Percentiles rank a stretch among this genome's conserved stretches.
These are phyloP conservation scores for Adansonia madagascariensis DNA, from an alignment of 441 rosid genomes.

Conservation along the genomic window DNA sequence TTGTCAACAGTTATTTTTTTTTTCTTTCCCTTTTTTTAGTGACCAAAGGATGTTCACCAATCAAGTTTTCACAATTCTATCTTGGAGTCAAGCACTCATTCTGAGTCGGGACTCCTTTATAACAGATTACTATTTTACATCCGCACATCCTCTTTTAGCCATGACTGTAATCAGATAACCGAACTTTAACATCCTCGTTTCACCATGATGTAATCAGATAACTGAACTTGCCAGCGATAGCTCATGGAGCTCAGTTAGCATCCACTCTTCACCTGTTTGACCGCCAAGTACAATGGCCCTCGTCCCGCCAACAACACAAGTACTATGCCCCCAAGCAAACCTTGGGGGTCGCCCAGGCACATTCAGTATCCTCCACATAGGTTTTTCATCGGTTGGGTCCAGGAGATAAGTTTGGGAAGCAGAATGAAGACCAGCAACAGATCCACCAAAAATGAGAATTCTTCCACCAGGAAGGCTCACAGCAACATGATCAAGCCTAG, in stretches of 20 bases:
- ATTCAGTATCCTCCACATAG: constrained; percentile 29
- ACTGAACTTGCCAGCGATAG: constrained; percentile 66
- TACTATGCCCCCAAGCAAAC: constrained; percentile 97
- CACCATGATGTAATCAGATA: constrained; percentile 36
- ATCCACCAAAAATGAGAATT: no score
- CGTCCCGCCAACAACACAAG: constrained; percentile 96
- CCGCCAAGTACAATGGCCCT: constrained; percentile 89
- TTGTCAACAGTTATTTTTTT: constrained; percentile 26
- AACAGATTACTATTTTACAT: neutral
- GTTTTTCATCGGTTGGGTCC: constrained; percentile 90
- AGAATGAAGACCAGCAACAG: constrained; percentile 91
- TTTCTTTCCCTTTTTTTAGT: constrained; percentile 22
- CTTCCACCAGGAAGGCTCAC: no score
- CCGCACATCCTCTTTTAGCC: constrained; percentile 1
- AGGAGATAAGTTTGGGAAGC: constrained; percentile 87
- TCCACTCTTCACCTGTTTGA: constrained; percentile 43
- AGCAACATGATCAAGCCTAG: no score
- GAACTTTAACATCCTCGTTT: constrained; percentile 40
- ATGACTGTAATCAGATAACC: constrained; percentile 38
- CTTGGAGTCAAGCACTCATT: constrained; percentile 18
- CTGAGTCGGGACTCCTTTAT: constrained; percentile 4
- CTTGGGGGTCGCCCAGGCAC: constrained; percentile 85
- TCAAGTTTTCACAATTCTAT: constrained; percentile 26
- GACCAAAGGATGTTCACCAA: constrained; percentile 32
- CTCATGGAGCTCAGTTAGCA: constrained; percentile 88